Conservation (phyloP, 768 basidiomycete species). For the Agrocybe chaxingu region DNA sequence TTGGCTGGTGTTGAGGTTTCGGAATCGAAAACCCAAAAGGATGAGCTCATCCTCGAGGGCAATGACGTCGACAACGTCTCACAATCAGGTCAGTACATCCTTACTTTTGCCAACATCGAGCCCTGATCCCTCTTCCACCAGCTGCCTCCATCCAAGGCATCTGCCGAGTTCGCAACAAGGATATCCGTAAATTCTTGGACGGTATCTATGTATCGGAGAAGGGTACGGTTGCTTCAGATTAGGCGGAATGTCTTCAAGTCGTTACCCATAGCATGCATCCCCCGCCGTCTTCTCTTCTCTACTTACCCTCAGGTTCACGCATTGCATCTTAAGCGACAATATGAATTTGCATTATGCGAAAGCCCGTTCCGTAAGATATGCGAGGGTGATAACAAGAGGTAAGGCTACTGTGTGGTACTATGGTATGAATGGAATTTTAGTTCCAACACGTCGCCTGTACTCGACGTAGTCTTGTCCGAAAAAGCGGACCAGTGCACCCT, state of each 20-base stretch:
- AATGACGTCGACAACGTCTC: constrained; percentile 97
- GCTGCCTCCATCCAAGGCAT: constrained; percentile 97
- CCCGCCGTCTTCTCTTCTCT: background rate
- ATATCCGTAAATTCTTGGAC: constrained; percentile 98
- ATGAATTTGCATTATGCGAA: constrained; percentile 5
- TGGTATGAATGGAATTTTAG: constrained; percentile 82
- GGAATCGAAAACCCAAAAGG: constrained; percentile 92
- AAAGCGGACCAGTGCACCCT: constrained; percentile 73
- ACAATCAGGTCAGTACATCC: constrained; percentile 69
- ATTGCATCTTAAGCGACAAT: constrained; percentile 1
- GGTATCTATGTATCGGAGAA: constrained; percentile 89
- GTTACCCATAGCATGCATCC: constrained; percentile 5
- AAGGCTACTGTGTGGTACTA: constrained; percentile 24
- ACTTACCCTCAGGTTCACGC: background rate
- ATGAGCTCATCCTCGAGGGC: constrained; percentile 90
- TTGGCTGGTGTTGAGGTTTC: constrained; percentile 78
- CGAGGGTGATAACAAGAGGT: background rate
- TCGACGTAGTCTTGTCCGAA: constrained; percentile 85
- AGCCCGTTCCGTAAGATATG: background rate
- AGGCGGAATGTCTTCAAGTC: constrained; percentile 18
- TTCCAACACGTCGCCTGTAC: constrained; percentile 78
- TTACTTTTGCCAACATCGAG: background rate
- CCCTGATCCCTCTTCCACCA: constrained; percentile 18
- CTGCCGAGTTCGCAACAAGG: constrained; percentile 98
- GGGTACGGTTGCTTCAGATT: constrained; percentile 55